Evolutionary conservation across 495 filamentous ascomycete genomes (phyloP), one percentile per base, ranked within the genome.

Genomic region (Viridothelium virens): DNA sequence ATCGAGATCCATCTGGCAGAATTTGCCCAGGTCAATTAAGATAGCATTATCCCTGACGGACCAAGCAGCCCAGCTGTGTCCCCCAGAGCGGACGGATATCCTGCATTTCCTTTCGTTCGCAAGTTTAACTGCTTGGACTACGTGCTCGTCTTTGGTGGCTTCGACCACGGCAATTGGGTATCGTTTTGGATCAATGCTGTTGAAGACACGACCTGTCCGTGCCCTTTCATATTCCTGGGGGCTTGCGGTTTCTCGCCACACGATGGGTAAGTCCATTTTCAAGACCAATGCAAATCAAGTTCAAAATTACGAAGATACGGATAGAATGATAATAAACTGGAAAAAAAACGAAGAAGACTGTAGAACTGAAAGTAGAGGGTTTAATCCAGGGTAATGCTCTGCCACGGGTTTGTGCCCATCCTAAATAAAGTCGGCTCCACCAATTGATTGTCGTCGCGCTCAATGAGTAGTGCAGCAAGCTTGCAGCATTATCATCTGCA

Each of bases 11-110:
- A 83, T 59, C 0, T 72, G 16, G 38, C 73, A 69, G 64, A 73
- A 70, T n/a, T 72, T 73, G 1, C 74, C 77, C 1, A 83, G 70
- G 64, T 85, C 82, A 12, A 84, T 70, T 4, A 85, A 70, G 38
- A 85, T 78, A 0, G 82, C 80, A 63, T 81, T 72, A 10, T 81
- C 75, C 1, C 79, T 75, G 0, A 84, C 77, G 65, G 77, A 80
- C 83, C 83, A 85, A 0, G 74, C 80, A 0, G 80, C 79, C 80
- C 78, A 83, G 34, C 77, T 79, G 66, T 85, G 82, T 0, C 83
- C 83, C n/a, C 82, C 83, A 3, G 80, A 81, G 10, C 82, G 75
- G 36, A 85, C 78, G 2, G 79, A 79, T 16, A 85, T 74, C 0
- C 79, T 71, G 56, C 71, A 78, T 3, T 74, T 68, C n/a, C 67